Evolutionary conservation across 169 alveolate genomes (phyloP).

Genomic region (Plasmodium yoelii): DNA sequence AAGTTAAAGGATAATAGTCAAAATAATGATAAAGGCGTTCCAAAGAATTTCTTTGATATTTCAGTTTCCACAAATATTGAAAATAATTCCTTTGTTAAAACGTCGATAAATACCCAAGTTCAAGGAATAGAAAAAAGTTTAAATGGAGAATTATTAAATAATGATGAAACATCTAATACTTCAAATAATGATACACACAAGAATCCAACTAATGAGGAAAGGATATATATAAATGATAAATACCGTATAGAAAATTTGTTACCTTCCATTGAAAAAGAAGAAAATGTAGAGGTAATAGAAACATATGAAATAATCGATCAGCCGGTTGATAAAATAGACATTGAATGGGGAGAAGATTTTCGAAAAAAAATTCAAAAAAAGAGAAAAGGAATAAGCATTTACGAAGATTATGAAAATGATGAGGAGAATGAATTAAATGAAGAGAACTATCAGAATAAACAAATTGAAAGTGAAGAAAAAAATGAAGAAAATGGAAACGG

Average conservation of each 20-base stretch:
- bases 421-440: neutral
- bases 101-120: neutral
- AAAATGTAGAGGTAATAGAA: conserved; percentile 39
- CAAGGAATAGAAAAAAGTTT: neutral
- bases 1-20: neutral
- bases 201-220: neutral
- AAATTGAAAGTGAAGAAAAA: conserved; percentile 7
- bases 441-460: neutral
- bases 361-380: conserved; percentile 30
- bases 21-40: neutral
- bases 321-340: conserved; percentile 3
- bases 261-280: neutral
- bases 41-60: neutral
- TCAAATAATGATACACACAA: neutral
- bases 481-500: conserved; percentile 1
- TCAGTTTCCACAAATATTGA: neutral
- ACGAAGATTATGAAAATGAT: conserved; percentile 8
- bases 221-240: neutral
- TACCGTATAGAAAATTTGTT: neutral
- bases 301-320: conserved; percentile 60
- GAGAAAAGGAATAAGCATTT: conserved; percentile 16
- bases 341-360: conserved; percentile 19
- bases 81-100: neutral
- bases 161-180: neutral
- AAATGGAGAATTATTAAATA: neutral